These are phyloP conservation scores for Naumovozyma castellii DNA, from an alignment of 805 yeast species.

Conservation along the genomic window DNA sequence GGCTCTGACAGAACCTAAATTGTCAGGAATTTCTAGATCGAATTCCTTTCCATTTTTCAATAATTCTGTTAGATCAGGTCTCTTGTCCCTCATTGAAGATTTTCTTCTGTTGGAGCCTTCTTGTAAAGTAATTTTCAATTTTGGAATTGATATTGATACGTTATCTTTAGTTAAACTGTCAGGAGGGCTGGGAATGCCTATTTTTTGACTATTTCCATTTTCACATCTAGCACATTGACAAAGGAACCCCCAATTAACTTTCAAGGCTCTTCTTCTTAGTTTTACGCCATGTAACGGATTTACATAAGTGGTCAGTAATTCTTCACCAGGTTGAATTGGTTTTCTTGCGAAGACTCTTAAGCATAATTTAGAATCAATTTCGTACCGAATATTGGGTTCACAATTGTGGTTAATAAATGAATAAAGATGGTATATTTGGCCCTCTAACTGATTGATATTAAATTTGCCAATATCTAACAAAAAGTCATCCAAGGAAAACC, in stretches of 20 bases:
- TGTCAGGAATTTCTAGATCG: constrained; percentile 39
- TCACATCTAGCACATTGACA: constrained; percentile 63
- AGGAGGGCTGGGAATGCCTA: background rate
- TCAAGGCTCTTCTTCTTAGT: constrained; percentile 53
- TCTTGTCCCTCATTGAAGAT: constrained; percentile 25
- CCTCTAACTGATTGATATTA: constrained; percentile 63
- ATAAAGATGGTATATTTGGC: constrained; percentile 49
- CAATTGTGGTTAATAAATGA: constrained; percentile 74
- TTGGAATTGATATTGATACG: background rate
- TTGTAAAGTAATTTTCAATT: no score
- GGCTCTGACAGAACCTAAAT: constrained; percentile 32
- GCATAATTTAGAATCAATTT: constrained; percentile 37
- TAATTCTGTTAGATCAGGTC: constrained; percentile 40
- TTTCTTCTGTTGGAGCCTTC: constrained; percentile 15
- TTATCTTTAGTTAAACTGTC: background rate
- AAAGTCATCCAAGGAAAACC: constrained; percentile 40
- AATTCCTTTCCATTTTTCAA: constrained; percentile 37
- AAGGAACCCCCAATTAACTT: constrained; percentile 72
- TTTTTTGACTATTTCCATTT: background rate
- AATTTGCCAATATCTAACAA: constrained; percentile 58
- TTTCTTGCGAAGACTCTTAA: constrained; percentile 51
- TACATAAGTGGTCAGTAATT: constrained; percentile 60
- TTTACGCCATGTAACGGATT: constrained; percentile 53
- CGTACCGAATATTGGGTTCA: constrained; percentile 56
- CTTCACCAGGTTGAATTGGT: constrained; percentile 54